Percentiles rank a stretch among this genome's conserved stretches.
Evolutionary conservation across 495 filamentous ascomycete genomes (phyloP).

Genomic region (Pseudevernia furfuracea): DNA sequence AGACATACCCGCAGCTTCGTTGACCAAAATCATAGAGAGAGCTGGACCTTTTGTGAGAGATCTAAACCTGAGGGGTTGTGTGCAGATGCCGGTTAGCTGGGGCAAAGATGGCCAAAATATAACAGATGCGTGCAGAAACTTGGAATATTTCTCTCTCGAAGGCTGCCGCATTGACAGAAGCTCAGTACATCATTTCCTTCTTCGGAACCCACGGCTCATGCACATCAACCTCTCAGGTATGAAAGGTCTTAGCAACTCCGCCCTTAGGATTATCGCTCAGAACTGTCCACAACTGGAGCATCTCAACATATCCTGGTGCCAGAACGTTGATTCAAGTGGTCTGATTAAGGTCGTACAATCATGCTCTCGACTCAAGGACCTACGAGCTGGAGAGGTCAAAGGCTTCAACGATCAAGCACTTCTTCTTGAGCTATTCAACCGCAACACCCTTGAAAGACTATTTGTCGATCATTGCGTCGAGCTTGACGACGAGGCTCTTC

Average conservation of each 20-base stretch:
- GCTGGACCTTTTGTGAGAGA: constrained; percentile 87
- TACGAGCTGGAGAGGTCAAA: constrained; percentile 72
- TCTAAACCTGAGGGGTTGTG: constrained; percentile 73
- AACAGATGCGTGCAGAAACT: constrained; percentile 71
- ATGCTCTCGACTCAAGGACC: constrained; percentile 66
- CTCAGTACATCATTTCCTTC: constrained; percentile 71
- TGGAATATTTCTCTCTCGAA: constrained; percentile 80
- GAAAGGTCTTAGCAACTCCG: constrained; percentile 67
- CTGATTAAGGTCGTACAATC: constrained; percentile 61
- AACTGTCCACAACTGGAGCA: constrained; percentile 73
- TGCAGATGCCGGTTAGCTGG: constrained; percentile 74
- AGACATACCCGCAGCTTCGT: constrained; percentile 71
- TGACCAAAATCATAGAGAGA: constrained; percentile 75
- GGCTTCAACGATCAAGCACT: constrained; percentile 69
- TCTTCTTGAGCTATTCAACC: constrained; percentile 61
- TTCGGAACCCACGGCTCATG: constrained; percentile 65
- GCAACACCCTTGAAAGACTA: constrained; percentile 73
- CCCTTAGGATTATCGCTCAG: constrained; percentile 79
- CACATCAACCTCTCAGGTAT: constrained; percentile 82
- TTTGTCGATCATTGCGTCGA: constrained; percentile 69
- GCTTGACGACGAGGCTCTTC: constrained; percentile 63
- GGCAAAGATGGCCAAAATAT: constrained; percentile 58
- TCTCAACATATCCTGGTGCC: constrained; percentile 89
- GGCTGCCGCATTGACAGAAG: constrained; percentile 77
- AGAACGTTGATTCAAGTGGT: constrained; percentile 74